Evolutionary conservation across 1,284 basidiomycete species (phyloP), one percentile per base, ranked within the genome.

Genomic region (Microbotryum lychnidis-dioicae): DNA sequence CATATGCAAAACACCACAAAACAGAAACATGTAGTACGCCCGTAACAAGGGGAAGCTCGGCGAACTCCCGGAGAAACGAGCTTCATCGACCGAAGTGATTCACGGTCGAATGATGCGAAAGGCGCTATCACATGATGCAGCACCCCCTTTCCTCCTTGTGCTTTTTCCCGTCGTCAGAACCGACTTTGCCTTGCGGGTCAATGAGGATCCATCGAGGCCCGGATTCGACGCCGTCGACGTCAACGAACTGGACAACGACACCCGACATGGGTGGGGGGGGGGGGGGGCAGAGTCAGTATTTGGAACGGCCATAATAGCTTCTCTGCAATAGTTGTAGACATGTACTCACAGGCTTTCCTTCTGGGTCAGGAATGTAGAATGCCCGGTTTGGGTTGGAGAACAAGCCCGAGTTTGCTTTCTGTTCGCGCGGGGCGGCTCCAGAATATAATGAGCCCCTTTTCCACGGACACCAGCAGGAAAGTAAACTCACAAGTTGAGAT

Each of bases 121-220:
- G 37, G 14, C 16, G 14, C 9, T 16, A 16, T 42, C 12, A 42
- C 37, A 42, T 42, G 37, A 42, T 16, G 6, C 37, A 42, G 37
- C 37, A 42, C 37, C 37, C 37, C 12, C 16, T 42, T 42, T 42
- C 12, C 37, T 42, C 37, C 16, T 42, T 50, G 21, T 16, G 5
- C 31, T n/a, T 53, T 25, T 29, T 53, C 1, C 25, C 25, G 48
- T 50, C 16, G 48, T 23, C 27, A 18, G 48, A 50, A 16, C 25
- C 8, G 12, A 29, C 33, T 14, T 53, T 33, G 33, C 44, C 61
- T 12, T 58, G 56, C 23, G 66, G 66, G 54, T 68, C 66, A 33
- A 68, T 58, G 51, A 66, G 61, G 33, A 68, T 59, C 66, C 66
- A 68, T 2, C 66, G 59, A 2, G 54, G 23, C 2, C 66, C 64